Conservation (phyloP, 2,329 filamentous ascomycete species). For the Dothiorella sarmentorum region DNA sequence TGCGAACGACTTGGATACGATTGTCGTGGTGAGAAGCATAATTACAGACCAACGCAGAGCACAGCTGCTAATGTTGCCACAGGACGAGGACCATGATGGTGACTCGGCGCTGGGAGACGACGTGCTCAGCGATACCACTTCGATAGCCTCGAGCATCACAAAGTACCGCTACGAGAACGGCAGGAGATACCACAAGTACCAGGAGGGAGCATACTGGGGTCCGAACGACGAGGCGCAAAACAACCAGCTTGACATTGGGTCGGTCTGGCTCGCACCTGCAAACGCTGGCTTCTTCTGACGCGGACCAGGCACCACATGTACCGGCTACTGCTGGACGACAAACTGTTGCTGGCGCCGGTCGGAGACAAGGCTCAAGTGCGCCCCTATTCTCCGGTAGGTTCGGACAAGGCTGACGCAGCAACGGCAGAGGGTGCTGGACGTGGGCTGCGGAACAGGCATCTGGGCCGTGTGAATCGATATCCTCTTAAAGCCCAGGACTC, state of each 20-base stretch:
- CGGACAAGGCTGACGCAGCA: background rate
- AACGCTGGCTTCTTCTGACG: background rate
- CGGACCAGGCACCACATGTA: slow-evolving; percentile 35
- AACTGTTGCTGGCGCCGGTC: slow-evolving; percentile 32
- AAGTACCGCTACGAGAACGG: slow-evolving; percentile 26
- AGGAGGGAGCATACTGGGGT: slow-evolving; percentile 24
- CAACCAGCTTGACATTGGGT: slow-evolving; percentile 44
- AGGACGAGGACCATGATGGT: background rate
- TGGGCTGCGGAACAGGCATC: slow-evolving; percentile 19
- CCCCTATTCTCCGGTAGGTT: background rate
- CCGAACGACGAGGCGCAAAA: slow-evolving; percentile 44
- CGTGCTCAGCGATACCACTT: background rate
- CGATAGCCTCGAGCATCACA: slow-evolving; percentile 25
- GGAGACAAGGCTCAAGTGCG: slow-evolving; percentile 21
- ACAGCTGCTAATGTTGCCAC: background rate
- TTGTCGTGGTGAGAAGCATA: background rate
- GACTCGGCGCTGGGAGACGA: slow-evolving; percentile 1
- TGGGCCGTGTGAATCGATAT: slow-evolving; percentile 18
- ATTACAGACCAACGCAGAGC: background rate
- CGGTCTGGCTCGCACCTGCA: background rate
- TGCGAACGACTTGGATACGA: background rate
- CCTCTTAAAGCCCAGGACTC: slow-evolving; percentile 8
- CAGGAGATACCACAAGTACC: slow-evolving; percentile 11
- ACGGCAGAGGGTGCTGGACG: background rate
- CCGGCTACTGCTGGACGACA: slow-evolving; percentile 34